Conservation (phyloP, 148 eudicot species). For the Rhododendron henanense region DNA sequence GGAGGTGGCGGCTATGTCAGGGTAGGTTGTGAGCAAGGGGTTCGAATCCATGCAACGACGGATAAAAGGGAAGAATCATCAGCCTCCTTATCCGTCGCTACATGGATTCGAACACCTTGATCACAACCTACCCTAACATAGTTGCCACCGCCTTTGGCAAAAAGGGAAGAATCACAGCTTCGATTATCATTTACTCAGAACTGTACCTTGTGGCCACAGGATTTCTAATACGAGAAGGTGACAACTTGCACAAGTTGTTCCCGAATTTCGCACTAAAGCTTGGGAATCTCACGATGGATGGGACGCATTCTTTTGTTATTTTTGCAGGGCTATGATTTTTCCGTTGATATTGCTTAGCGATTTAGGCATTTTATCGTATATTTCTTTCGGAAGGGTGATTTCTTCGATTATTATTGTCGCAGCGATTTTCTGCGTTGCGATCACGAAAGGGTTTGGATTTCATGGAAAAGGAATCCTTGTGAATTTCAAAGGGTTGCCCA, state of each 20-base stretch:
- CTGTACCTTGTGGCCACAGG: conserved; percentile 45
- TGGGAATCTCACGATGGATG: conserved; percentile 18
- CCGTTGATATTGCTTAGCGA: too few relatives aligned
- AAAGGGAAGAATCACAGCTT: conserved; percentile 32
- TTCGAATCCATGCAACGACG: conserved; percentile 38
- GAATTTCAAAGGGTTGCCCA: too few relatives aligned
- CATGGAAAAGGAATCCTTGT: too few relatives aligned
- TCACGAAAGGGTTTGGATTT: too few relatives aligned
- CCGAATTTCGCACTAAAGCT: conserved; percentile 23
- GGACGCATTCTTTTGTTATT: conserved; percentile 29
- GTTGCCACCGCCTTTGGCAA: conserved; percentile 38
- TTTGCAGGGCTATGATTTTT: too few relatives aligned
- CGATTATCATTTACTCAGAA: conserved; percentile 28
- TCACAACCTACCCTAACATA: conserved; percentile 36
- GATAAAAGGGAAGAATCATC: conserved; percentile 23
- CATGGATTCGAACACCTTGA: conserved; percentile 35
- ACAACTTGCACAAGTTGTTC: conserved; percentile 35
- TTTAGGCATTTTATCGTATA: too few relatives aligned
- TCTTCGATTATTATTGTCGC: too few relatives aligned
- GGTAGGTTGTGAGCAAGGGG: conserved; percentile 30
- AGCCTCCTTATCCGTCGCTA: conserved; percentile 35
- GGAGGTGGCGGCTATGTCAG: conserved; percentile 34
- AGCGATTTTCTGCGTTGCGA: too few relatives aligned
- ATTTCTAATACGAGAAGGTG: conserved; percentile 47
- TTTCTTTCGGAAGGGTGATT: too few relatives aligned